Conservation (phyloP, 139 green algal genomes). For the Micromonas pusilla region DNA sequence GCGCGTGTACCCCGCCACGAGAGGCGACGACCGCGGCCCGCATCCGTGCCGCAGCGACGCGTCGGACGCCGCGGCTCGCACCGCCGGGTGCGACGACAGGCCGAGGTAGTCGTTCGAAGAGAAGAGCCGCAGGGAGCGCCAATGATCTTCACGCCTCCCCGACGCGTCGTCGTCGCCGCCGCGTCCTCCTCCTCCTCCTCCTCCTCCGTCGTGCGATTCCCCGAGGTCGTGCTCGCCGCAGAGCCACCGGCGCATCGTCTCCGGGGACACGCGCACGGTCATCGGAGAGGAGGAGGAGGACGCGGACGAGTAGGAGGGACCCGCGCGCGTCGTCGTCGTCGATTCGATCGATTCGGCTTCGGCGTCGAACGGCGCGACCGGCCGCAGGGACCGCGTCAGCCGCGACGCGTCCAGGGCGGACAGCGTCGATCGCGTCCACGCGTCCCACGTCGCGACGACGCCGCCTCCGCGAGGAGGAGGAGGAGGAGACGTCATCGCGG, state of each 20-base stretch:
- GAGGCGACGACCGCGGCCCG: constrained; percentile 55
- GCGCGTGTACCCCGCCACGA: constrained; percentile 80
- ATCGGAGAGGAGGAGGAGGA: background rate
- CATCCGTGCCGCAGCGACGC: constrained; percentile 44
- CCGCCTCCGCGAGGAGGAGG: too few species aligned
- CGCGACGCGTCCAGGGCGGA: background rate
- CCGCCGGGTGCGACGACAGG: constrained; percentile 67
- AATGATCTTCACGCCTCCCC: too few species aligned
- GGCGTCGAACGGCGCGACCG: background rate
- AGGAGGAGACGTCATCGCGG: too few species aligned
- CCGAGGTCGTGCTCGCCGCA: background rate
- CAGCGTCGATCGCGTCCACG: background rate
- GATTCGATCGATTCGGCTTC: background rate
- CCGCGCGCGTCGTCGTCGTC: background rate
- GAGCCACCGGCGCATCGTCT: background rate
- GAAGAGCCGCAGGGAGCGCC: constrained; percentile 49
- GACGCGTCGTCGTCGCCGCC: constrained; percentile 7
- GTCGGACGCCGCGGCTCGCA: constrained; percentile 41
- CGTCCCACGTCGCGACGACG: background rate
- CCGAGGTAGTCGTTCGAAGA: constrained; percentile 92
- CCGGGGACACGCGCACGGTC: background rate
- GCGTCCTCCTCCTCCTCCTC: too few species aligned
- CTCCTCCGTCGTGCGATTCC: background rate
- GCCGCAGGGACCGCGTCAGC: background rate
- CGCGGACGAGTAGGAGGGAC: background rate